Conservation (phyloP, 495 filamentous ascomycete species). For the Hyaloscypha hepaticicola region DNA sequence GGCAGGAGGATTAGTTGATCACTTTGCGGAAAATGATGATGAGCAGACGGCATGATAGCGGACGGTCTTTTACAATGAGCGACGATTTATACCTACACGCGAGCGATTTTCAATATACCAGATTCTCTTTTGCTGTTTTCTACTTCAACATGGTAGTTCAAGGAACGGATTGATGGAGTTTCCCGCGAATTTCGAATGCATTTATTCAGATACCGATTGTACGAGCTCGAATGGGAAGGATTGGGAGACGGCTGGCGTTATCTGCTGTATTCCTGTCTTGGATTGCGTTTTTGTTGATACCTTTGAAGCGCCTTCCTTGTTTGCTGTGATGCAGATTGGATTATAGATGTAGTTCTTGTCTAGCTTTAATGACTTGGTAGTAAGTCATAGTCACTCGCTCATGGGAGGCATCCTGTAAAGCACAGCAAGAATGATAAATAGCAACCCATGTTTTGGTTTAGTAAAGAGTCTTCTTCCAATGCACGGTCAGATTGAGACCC, state of each 20-base stretch:
- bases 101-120: not conserved
- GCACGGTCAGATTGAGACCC: too few relatives aligned
- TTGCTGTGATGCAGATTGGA: not conserved
- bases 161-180: not conserved
- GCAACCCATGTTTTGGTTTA: too few relatives aligned
- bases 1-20: not conserved
- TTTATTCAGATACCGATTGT: conserved; percentile 2
- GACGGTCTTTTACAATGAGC: not conserved
- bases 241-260: not conserved
- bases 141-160: not conserved
- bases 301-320: not conserved
- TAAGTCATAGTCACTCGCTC: conserved; percentile 1
- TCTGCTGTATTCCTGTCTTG: not conserved
- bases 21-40: not conserved
- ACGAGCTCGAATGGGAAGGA: not conserved
- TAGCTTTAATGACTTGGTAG: not conserved
- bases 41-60: not conserved
- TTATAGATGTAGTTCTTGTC: not conserved
- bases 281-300: not conserved
- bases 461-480: too few relatives aligned
- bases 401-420: too few relatives aligned
- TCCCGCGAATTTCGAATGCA: not conserved
- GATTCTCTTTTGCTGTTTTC: not conserved
- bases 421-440: too few relatives aligned
- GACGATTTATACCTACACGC: not conserved